Percentiles rank a stretch among this genome's conserved stretches.
Conservation (phyloP, 352 stramenopile species). For the Pythium myriotylum region DNA sequence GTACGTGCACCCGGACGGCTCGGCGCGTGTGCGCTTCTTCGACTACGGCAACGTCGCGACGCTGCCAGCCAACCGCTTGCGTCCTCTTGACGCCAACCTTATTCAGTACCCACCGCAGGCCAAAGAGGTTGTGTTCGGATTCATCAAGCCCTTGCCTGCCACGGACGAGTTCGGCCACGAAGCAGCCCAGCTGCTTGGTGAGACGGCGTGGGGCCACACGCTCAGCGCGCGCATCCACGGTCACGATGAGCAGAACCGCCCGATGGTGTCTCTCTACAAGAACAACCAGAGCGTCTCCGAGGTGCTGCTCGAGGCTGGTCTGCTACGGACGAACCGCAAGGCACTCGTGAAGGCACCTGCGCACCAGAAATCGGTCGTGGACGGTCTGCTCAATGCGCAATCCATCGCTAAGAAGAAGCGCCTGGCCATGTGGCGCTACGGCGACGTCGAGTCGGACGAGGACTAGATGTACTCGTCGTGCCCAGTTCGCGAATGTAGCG, state of each 20-base stretch:
- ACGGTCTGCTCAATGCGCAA: conserved; percentile 91
- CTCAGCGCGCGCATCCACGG: conserved; percentile 77
- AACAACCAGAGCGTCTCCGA: conserved; percentile 89
- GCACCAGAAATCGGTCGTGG: conserved; percentile 83
- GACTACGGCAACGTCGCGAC: conserved; percentile 96
- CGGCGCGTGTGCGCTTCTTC: conserved; percentile 90
- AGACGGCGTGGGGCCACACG: conserved; percentile 92
- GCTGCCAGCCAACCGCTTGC: conserved; percentile 80
- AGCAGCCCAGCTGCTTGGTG: conserved; percentile 88
- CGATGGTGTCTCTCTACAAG: conserved; percentile 78
- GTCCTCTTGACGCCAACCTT: conserved; percentile 90
- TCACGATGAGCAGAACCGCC: conserved; percentile 66
- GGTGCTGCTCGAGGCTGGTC: conserved; percentile 85
- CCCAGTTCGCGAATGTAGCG: background rate
- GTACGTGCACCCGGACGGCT: conserved; percentile 62
- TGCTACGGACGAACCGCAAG: conserved; percentile 90
- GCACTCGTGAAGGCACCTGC: conserved; percentile 57
- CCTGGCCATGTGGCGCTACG: conserved; percentile 95
- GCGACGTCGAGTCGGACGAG: conserved; percentile 96
- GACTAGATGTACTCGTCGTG: conserved; percentile 40
- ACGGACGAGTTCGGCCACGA: conserved; percentile 94
- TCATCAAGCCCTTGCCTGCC: conserved; percentile 80
- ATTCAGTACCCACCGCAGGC: conserved; percentile 90
- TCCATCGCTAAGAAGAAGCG: conserved; percentile 92
- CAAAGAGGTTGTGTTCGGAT: conserved; percentile 84